Base-by-base conservation (phyloP, 2,329 filamentous ascomycete species). In the Diaporthe velutina region DNA sequence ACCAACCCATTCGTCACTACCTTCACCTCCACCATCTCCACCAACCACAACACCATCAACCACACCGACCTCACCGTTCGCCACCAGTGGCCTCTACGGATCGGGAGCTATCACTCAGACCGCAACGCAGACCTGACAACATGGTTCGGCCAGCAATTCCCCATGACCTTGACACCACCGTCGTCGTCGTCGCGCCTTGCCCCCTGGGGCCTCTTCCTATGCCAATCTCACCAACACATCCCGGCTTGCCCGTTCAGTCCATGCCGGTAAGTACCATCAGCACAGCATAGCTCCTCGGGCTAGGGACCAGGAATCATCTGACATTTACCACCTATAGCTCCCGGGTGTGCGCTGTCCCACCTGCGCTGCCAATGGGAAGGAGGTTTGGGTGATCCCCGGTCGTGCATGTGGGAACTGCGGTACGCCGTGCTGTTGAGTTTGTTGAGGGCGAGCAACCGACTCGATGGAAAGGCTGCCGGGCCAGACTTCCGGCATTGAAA, bases 361-460 rank as follows among this genome's bases (percentile, higher is more conserved):
- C 6, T 90, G 88, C 77, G 84, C 84, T 68, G 79, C 82, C 55
- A 82, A 83, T 60, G 88, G 88, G 75, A 83, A 86, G 75, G 88
- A 90, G 78, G 86, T 88, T 57, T 90, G 88, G 88, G 88, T 90
- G 33, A 88, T 89, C 75, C 88, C 87, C 42, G 88, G 88, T 70
- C 85, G 86, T 73, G 82, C 82, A 68, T 90, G 88, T 78, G 85
- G 85, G 42, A 85, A 87, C 77, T 89, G 88, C 80, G 87, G 88
- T 67, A 88, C 87, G 33, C 84, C 86, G 48, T 81, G 81, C 77
- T 82, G 81, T 75, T 83, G 58, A 71, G 54, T 48, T 28, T 55
- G 38, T 57, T 68, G 54, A 64, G 74, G 30, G 40, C 40, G 71
- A 73, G 17, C n/a, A 48, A 35, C 28, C 22, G 52, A 74, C 58